Evolutionary conservation across 1,284 basidiomycete genomes (phyloP).

Genomic region (Cryptococcus wingfieldii): DNA sequence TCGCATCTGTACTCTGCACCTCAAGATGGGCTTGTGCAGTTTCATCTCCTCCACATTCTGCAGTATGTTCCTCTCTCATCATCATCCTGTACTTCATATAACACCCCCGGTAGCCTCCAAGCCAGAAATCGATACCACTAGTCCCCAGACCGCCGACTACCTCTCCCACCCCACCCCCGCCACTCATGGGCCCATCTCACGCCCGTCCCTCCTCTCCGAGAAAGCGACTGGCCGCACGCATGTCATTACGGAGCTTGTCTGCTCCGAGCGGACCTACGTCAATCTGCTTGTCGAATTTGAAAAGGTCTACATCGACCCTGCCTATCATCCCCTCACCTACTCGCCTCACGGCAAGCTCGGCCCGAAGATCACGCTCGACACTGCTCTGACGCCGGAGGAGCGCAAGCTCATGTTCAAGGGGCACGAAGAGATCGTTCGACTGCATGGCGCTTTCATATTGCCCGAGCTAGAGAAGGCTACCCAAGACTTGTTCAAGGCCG

Average conservation of each 20-base stretch:
- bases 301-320: background rate
- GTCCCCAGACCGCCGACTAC: background rate
- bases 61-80: background rate
- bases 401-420: slow-evolving; percentile 1
- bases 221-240: background rate
- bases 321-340: background rate
- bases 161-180: background rate
- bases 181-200: background rate
- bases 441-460: background rate
- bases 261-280: slow-evolving; percentile 1
- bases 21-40: background rate
- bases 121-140: background rate
- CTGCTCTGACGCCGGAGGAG: background rate
- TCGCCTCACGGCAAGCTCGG: background rate
- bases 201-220: background rate
- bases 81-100: background rate
- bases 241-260: background rate
- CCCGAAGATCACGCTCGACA: background rate
- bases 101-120: background rate
- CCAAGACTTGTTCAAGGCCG: background rate
- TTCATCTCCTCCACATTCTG: background rate
- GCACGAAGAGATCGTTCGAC: background rate
- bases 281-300: background rate
- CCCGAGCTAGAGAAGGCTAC: background rate
- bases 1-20: too few species aligned